Conservation (phyloP, 2,329 filamentous ascomycete species). For the Trichoderma cornu-damae region DNA sequence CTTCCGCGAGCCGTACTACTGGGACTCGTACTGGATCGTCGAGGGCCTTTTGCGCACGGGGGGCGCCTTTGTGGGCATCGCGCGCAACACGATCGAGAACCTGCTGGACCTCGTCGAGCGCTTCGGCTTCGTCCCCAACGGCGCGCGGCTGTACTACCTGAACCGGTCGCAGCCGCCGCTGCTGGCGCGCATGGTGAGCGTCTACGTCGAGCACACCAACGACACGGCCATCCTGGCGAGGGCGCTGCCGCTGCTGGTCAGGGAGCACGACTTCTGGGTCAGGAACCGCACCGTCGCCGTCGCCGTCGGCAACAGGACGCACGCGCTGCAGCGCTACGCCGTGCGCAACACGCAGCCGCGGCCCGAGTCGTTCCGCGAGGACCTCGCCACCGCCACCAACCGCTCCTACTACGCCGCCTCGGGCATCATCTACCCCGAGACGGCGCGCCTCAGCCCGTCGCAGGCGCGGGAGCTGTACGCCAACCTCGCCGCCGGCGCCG, state of each 20-base stretch:
- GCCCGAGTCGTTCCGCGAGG: conserved; percentile 62
- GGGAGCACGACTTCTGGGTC: conserved; percentile 60
- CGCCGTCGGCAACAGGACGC: conserved; percentile 41
- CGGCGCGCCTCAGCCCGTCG: conserved; percentile 44
- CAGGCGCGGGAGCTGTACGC: conserved; percentile 52
- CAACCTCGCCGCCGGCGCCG: conserved; percentile 60
- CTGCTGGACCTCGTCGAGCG: conserved; percentile 61
- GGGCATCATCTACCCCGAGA: conserved; percentile 55
- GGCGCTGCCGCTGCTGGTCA: conserved; percentile 57
- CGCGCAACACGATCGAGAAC: conserved; percentile 64
- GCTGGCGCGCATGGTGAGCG: conserved; percentile 60
- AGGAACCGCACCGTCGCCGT: conserved; percentile 56
- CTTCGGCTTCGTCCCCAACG: conserved; percentile 64
- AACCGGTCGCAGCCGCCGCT: conserved; percentile 64
- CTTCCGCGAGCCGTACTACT: conserved; percentile 66
- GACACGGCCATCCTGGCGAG: conserved; percentile 56
- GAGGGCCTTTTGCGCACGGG: conserved; percentile 61
- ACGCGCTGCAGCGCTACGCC: conserved; percentile 53
- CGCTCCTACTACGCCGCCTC: conserved; percentile 54
- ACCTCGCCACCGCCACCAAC: conserved; percentile 62
- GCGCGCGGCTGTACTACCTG: conserved; percentile 61
- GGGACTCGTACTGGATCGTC: conserved; percentile 66
- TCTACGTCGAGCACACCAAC: conserved; percentile 60
- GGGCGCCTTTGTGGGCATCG: conserved; percentile 58
- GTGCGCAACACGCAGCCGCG: conserved; percentile 61